Base-by-base conservation (phyloP, 352 stramenopile genomes). In the Labyrinthula sp. region DNA sequence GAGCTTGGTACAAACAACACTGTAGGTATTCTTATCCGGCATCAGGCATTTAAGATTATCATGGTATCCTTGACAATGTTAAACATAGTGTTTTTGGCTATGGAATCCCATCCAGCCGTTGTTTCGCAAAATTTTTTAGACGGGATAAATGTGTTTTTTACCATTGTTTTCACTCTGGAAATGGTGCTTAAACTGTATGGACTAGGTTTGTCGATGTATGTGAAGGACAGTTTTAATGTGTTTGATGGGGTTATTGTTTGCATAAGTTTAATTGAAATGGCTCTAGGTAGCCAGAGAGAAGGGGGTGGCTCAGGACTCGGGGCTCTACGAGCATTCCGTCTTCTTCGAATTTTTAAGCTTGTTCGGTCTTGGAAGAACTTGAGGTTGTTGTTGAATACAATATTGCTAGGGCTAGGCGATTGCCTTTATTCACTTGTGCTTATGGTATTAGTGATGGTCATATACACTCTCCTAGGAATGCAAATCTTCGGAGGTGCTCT, bases 341-440 rank as follows among this genome's bases (percentile, higher is more conserved):
- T 67, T 2, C 31, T 65, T 23, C 45, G 49, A 18, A 37, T 65
- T 12, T 62, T 95, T 48, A 93, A 93, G 38, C 69, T 95, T 15
- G 79, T 82, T 17, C 73, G 77, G 15, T 63, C 80, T 29, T 94
- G 82, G 84, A 68, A 72, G 38, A 77, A 69, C 0, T 58, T 95
- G 22, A 72, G 82, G n/a, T 72, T 80, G 9, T 64, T 95, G 8
- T 58, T 94, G 3, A 49, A 69, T 9, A 82, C 84, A 46, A 87
- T 95, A n/a, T 49, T 58, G 14, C 62, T 71, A 20, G 81, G 81
- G 2, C 64, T 92, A n/a, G 66, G 76, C 0, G 87, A 90, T 24
- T 82, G 94, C 28, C 63, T 61, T 2, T 92, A 92, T 59, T 93
- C 94, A 46, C 73, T 59, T 0, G 65, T 94, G 28, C 71, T 95